phyloP scores from a whole-genome alignment of 169 alveolate genomes.

The Plasmodium adleri region DNA sequence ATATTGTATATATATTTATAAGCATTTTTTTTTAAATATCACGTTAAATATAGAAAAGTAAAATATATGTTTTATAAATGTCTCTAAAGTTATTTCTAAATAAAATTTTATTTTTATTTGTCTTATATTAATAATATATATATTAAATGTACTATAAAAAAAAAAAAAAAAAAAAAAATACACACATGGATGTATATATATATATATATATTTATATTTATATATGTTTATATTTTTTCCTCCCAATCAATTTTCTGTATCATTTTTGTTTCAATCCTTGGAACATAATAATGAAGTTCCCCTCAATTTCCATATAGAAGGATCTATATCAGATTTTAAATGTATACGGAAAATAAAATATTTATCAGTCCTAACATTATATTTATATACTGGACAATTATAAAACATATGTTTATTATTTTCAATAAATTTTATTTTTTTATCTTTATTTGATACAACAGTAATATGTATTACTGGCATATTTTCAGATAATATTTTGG shows the following conservation, averaged over 20 bases:
- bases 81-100: too few relatives aligned
- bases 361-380: constrained; percentile 94
- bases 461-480: constrained; percentile 93
- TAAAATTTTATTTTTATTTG: too few relatives aligned
- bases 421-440: constrained; percentile 87
- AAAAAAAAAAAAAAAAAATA: too few relatives aligned
- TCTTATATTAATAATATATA: too few relatives aligned
- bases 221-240: not conserved
- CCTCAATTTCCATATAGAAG: constrained; percentile 86
- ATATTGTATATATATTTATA: too few relatives aligned
- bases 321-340: constrained; percentile 89
- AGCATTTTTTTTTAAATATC: too few relatives aligned
- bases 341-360: constrained; percentile 93
- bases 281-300: constrained; percentile 88
- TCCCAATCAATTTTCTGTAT: not conserved
- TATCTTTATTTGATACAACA: constrained; percentile 91
- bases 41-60: too few relatives aligned
- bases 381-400: constrained; percentile 95
- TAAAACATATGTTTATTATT: constrained; percentile 90
- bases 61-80: too few relatives aligned
- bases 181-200: not conserved
- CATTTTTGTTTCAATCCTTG: constrained; percentile 72
- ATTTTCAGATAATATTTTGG: constrained; percentile 87
- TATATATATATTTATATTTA: not conserved
- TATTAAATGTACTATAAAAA: not conserved